Conservation (phyloP, 2,329 filamentous ascomycete genomes). For the Neofusicoccum kwambonambiense region DNA sequence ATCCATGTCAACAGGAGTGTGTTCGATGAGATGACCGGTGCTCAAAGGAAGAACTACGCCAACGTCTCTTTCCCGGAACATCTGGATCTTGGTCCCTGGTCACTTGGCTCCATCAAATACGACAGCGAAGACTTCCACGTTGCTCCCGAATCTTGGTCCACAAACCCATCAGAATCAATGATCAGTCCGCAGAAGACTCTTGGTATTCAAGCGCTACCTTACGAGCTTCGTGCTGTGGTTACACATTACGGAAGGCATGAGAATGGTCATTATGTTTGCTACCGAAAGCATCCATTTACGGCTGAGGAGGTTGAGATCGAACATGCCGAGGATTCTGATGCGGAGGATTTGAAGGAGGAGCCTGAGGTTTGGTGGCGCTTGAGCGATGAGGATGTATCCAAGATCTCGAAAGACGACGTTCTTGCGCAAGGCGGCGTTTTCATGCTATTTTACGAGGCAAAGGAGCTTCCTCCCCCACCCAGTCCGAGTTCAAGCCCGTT, state of each 20-base stretch:
- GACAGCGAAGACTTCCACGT: conserved; percentile 30
- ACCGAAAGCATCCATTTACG: conserved; percentile 63
- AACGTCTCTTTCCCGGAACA: conserved; percentile 71
- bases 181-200: conserved; percentile 50
- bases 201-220: conserved; percentile 45
- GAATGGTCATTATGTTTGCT: conserved; percentile 94
- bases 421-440: conserved; percentile 80
- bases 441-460: conserved; percentile 88
- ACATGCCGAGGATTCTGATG: conserved; percentile 1
- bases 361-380: conserved; percentile 77
- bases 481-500: not conserved
- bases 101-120: conserved; percentile 59
- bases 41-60: conserved; percentile 80
- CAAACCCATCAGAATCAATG: conserved; percentile 71
- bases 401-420: conserved; percentile 71
- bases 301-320: not conserved
- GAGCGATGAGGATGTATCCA: conserved; percentile 81
- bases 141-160: conserved; percentile 65
- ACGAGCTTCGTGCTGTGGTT: conserved; percentile 78
- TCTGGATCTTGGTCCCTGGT: conserved; percentile 82
- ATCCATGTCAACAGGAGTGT: conserved; percentile 90
- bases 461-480: conserved; percentile 10
- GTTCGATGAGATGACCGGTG: conserved; percentile 79
- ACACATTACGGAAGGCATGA: conserved; percentile 90
- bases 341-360: not conserved